A percentile compares a stretch with the other conserved stretches of the same genome.
Conservation (phyloP, 2,329 filamentous ascomycete species). For the Aspergillus caelatus region DNA sequence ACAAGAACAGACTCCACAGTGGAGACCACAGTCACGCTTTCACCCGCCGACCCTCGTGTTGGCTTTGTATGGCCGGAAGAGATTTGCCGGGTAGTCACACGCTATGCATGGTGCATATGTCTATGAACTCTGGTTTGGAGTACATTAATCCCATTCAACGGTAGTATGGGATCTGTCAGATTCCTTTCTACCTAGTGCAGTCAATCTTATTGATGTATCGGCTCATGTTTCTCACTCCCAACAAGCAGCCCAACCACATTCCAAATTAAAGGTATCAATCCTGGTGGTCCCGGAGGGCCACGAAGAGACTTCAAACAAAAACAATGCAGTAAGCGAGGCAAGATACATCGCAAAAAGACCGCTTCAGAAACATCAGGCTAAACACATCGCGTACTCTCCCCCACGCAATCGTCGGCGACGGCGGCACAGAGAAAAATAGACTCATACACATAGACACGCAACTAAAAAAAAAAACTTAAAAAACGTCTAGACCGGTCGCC, state of each 20-base stretch:
- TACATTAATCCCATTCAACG: not conserved
- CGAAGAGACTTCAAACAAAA: not conserved
- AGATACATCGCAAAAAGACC: not conserved
- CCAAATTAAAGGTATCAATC: constrained; percentile 2
- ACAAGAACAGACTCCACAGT: not conserved
- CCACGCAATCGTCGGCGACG: not conserved
- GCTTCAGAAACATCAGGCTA: constrained; percentile 2
- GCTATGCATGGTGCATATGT: not conserved
- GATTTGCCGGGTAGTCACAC: constrained; percentile 2
- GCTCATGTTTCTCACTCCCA: not conserved
- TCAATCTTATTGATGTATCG: not conserved
- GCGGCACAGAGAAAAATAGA: constrained; percentile 1
- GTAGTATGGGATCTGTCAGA: not conserved
- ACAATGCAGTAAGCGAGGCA: not conserved
- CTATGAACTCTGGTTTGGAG: not conserved
- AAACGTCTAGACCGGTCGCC: not conserved
- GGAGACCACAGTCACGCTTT: not conserved
- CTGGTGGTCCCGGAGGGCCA: not conserved
- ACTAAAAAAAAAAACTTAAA: not conserved
- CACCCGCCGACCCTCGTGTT: not conserved
- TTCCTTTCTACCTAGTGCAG: not conserved
- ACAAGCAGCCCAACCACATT: constrained; percentile 2
- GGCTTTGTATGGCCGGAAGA: not conserved
- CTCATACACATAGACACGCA: not conserved
- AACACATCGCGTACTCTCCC: not conserved